A percentile compares a stretch with the other conserved stretches of the same genome.
Evolutionary conservation across 305 asterid genomes (phyloP).

Genomic region (Solanum hybrid): DNA sequence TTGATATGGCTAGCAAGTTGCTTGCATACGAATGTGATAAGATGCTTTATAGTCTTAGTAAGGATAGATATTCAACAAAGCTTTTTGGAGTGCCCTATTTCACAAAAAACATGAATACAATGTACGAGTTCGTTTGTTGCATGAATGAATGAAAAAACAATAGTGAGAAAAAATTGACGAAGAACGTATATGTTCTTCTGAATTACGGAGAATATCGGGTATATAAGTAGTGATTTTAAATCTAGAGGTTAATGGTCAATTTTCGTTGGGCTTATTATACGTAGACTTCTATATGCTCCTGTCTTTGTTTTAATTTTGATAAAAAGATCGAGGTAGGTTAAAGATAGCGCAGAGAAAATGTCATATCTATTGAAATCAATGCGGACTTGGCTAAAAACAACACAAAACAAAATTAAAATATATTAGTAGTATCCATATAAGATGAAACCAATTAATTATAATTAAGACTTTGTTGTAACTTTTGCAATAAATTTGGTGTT

Average conservation of each 20-base stretch:
- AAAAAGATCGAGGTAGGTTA: neutral
- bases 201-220: neutral
- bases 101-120: neutral
- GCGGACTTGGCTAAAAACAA: neutral
- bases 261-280: neutral
- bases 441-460: neutral
- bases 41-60: neutral
- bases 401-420: neutral
- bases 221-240: neutral
- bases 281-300: neutral
- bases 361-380: neutral
- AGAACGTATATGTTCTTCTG: neutral
- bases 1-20: neutral
- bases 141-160: neutral
- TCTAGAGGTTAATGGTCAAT: neutral
- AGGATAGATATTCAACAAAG: neutral
- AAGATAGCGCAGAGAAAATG: neutral
- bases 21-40: neutral
- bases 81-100: neutral
- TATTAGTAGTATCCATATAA: neutral
- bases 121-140: neutral
- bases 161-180: neutral
- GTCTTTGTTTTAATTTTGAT: neutral
- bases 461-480: neutral
- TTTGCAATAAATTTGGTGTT: neutral